Base-by-base conservation (phyloP, 2,329 filamentous ascomycete species). In the Xylariaceae sp. region DNA sequence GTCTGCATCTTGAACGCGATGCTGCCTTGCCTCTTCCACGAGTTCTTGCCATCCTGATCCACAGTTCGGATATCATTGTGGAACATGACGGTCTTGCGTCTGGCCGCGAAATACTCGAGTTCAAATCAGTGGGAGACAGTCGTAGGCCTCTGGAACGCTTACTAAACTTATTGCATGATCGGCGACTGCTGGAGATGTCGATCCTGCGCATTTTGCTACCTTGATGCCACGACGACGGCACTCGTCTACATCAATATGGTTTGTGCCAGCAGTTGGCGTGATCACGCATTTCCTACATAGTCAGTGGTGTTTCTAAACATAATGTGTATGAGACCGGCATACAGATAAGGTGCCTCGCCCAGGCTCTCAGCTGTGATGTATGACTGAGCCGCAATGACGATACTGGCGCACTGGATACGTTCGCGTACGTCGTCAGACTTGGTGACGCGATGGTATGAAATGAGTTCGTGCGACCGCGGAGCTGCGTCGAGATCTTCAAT, bases 141-240 rank as follows among this genome's bases (percentile, higher is more conserved):
- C 23, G 23, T 26, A n/a, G n/a, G 21, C 7, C n/a, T 47, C 26
- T 16, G 21, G 2, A 42, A 4, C 4, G 9, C 60, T 49, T 21
- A 65, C 64, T 21, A 66, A 46, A 48, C 64, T 63, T 16, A 66
- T 43, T 0, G 61, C 63, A 48, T 66, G 64, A 21, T 65, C 64
- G 4, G 64, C 43, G 9, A 54, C 64, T 2, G 62, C 64, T 7
- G 46, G 48, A 37, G 61, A 64, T 2, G 59, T 63, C 4, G 61
- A 61, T 2, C 64, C 61, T 1, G 49, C 18, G 21, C 55, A 64
- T 21, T 51, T 61, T 5, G 53, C 56, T 26, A 66, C 62, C 50
- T 41, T 58, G 42, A 66, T 58, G 18, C 61, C 61, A 7, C 63
- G 61, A 4, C 56, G 59, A 7, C 44, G 52, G 44, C 64, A 66